A percentile compares a stretch with the other conserved stretches of the same genome.
Evolutionary conservation across 805 yeast species (phyloP).

Genomic region (Candida nemodendra): DNA sequence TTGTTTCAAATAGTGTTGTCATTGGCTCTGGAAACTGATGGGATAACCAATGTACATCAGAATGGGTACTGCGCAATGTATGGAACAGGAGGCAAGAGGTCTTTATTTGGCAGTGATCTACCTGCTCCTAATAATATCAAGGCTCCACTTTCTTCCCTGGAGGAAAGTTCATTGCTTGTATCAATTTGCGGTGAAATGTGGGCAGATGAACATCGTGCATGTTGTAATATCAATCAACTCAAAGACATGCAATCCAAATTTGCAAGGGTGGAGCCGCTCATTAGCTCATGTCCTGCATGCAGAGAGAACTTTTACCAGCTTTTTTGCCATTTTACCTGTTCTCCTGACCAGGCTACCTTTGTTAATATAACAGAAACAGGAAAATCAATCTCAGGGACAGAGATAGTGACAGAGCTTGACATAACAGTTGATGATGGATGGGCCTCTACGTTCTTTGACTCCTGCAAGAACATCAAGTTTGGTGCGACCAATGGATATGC

Average conservation of each 20-base stretch:
- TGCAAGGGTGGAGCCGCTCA: slow-evolving; percentile 73
- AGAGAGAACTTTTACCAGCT: slow-evolving; percentile 77
- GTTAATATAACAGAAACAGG: slow-evolving; percentile 61
- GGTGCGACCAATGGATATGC: slow-evolving; percentile 95
- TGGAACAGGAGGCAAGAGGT: slow-evolving; percentile 70
- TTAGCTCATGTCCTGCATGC: slow-evolving; percentile 95
- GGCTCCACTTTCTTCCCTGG: slow-evolving; percentile 47
- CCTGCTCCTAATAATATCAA: slow-evolving; percentile 68
- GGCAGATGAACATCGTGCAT: slow-evolving; percentile 46
- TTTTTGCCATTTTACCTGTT: slow-evolving; percentile 87
- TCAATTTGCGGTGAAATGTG: slow-evolving; percentile 76
- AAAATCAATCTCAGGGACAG: slow-evolving; percentile 46
- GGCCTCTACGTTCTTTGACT: slow-evolving; percentile 69
- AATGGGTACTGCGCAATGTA: slow-evolving; percentile 55
- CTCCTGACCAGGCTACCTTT: slow-evolving; percentile 76
- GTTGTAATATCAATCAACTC: slow-evolving; percentile 72
- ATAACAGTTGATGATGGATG: slow-evolving; percentile 56
- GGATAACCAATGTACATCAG: slow-evolving; percentile 26
- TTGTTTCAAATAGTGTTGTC: no score
- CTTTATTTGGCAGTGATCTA: slow-evolving; percentile 71
- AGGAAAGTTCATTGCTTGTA: slow-evolving; percentile 44
- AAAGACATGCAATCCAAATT: slow-evolving; percentile 53
- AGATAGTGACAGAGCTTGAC: slow-evolving; percentile 69
- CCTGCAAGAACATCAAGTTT: slow-evolving; percentile 87
- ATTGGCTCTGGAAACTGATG: no score